These are phyloP conservation scores for Gnomoniopsis sp. DNA, from an alignment of 2,329 filamentous ascomycete genomes.

Conservation along the genomic window DNA sequence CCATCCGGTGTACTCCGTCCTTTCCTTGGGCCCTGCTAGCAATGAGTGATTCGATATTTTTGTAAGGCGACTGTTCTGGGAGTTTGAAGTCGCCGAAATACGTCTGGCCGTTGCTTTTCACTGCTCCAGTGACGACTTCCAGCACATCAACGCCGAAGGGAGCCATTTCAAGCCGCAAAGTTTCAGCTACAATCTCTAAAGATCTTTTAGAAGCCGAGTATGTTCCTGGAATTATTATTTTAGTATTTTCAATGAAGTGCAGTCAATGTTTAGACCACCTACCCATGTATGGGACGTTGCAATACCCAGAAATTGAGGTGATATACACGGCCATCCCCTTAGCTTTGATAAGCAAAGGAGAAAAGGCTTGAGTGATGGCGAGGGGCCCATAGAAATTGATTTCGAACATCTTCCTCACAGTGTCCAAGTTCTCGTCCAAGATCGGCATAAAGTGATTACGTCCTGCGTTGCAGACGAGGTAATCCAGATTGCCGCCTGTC, in stretches of 20 bases:
- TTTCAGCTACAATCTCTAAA: constrained; percentile 24
- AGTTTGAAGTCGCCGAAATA: constrained; percentile 26
- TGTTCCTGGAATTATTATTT: constrained; percentile 16
- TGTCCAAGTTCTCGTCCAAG: constrained; percentile 23
- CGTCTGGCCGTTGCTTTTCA: constrained; percentile 20
- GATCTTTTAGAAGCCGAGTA: constrained; percentile 28
- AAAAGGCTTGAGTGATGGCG: constrained; percentile 26
- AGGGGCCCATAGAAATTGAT: constrained; percentile 30
- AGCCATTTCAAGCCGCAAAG: constrained; percentile 25
- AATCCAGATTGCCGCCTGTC: constrained; percentile 23
- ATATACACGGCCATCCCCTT: constrained; percentile 28
- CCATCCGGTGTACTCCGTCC: constrained; percentile 22
- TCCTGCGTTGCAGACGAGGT: constrained; percentile 26
- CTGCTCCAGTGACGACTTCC: constrained; percentile 24
- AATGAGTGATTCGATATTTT: constrained; percentile 21
- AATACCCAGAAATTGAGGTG: constrained; percentile 22
- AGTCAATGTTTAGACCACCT: background rate
- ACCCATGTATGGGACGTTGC: constrained; percentile 26
- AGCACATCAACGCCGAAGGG: constrained; percentile 27
- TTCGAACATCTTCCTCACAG: constrained; percentile 24
- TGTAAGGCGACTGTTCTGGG: constrained; percentile 22
- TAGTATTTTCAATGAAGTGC: background rate
- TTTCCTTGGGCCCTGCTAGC: constrained; percentile 23
- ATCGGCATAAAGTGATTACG: constrained; percentile 27
- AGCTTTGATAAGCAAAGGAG: constrained; percentile 25